Evolutionary conservation across 163 green algal genomes (phyloP).

Genomic region (Scenedesmus sp.): DNA sequence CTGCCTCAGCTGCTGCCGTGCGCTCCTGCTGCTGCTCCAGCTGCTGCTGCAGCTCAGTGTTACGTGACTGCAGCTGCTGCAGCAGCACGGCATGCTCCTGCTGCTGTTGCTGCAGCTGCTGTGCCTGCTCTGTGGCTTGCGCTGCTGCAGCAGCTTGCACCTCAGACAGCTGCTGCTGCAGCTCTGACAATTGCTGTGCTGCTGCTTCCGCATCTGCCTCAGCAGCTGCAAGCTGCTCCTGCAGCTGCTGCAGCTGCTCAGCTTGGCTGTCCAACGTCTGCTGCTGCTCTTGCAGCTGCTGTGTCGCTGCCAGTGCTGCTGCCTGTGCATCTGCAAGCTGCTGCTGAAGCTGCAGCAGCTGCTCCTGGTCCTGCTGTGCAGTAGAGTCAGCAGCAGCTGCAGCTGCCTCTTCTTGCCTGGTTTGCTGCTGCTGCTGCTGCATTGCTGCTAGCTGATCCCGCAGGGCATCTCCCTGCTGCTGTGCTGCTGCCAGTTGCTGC

Average conservation of each 20-base stretch:
- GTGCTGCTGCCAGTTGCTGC: background rate
- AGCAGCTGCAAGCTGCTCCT: constrained; percentile 17
- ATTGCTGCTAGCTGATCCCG: constrained; percentile 8
- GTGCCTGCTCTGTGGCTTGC: background rate
- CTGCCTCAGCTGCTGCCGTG: constrained; percentile 19
- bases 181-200: background rate
- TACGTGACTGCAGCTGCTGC: constrained; percentile 1
- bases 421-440: constrained; percentile 12
- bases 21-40: constrained; percentile 1
- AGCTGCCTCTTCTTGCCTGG: background rate
- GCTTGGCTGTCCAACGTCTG: background rate
- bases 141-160: background rate
- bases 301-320: background rate
- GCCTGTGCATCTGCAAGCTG: constrained; percentile 14
- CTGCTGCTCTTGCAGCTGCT: constrained; percentile 36
- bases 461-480: background rate
- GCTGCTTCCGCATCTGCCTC: constrained; percentile 7
- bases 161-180: constrained; percentile 29
- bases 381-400: background rate
- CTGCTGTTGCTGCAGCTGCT: background rate
- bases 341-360: constrained; percentile 19
- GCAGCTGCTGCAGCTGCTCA: background rate
- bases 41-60: background rate
- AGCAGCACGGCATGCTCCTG: background rate
- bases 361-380: background rate